Conservation (phyloP, 2,329 filamentous ascomycete genomes). For the Fulvia fulva region DNA sequence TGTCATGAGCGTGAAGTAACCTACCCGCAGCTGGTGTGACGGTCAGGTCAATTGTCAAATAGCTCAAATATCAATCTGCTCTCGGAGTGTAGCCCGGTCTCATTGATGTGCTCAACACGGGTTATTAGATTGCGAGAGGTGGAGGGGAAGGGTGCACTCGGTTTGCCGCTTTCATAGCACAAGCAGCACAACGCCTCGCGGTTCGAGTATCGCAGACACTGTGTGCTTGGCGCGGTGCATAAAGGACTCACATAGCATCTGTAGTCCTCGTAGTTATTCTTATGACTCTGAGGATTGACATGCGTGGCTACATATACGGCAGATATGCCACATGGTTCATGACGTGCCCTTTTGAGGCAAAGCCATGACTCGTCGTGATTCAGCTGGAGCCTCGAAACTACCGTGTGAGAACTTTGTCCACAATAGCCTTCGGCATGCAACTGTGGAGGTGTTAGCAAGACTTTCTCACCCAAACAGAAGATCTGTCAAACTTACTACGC, state of each 20-base stretch:
- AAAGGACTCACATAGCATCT: too few relatives aligned
- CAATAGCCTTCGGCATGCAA: constrained; percentile 59
- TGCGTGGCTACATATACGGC: neutral
- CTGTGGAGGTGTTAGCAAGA: constrained; percentile 16
- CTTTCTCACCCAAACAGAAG: neutral
- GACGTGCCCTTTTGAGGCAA: neutral
- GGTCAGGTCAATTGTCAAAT: constrained; percentile 26
- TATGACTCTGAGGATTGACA: neutral
- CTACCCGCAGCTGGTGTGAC: constrained; percentile 20
- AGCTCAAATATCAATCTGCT: constrained; percentile 51
- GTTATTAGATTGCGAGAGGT: constrained; percentile 70
- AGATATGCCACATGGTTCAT: neutral
- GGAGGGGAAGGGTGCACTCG: neutral
- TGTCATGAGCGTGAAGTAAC: constrained; percentile 26
- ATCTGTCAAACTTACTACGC: constrained; percentile 62
- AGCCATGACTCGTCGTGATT: neutral
- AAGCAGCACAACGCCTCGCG: too few relatives aligned
- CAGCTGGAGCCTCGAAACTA: constrained; percentile 3
- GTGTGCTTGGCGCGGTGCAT: too few relatives aligned
- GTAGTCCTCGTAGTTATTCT: too few relatives aligned
- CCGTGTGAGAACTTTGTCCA: constrained; percentile 53
- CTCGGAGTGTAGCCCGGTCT: constrained; percentile 67
- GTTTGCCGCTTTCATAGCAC: too few relatives aligned
- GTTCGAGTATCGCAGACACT: too few relatives aligned
- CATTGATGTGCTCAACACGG: constrained; percentile 50